Evolutionary conservation across 306 rosid species (phyloP), one percentile per base, ranked within the genome.

Genomic region (Prunus mume): DNA sequence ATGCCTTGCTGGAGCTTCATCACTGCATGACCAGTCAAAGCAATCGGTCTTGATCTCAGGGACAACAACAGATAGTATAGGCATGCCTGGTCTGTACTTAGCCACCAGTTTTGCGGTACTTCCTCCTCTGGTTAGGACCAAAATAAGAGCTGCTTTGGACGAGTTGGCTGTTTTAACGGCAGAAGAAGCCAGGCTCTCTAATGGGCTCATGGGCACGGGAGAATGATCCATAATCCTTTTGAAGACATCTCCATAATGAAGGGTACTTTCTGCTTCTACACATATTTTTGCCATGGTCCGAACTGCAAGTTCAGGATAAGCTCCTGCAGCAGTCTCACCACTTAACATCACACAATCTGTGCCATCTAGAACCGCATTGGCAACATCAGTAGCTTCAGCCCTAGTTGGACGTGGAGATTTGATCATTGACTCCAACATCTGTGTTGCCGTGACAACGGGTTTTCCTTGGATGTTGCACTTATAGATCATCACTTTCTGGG

Each of bases 401-500:
- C 94, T 84, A 32, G 94, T 90, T 65, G 94, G 94, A 68, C 94
- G 77, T 25, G 94, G 94, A 62, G 94, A 87, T 81, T 90, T 90
- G 62, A 90, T 90, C 94, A 90, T 90, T 12, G 94, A 90, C 78
- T 90, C 94, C 88, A 90, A 80, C 94, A 95, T 95, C 88, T 95
- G 99, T 56, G 99, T 95, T 14, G 99, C 99, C 3, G 97, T 95
- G 52, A 95, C 99, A 66, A 95, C 97, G 0, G 99, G 99, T 87
- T 95, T 95, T 83, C 97, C 99, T 77, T 95, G 99, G 78, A 95
- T 89, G 77, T 95, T 95, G 91, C 99, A 95, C 89, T 95, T 95
- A 68, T 95, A 95, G 76, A 95, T 90, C 99, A 95, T 95, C 83
- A 95, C 99, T 80, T 95, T 95, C 89, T 95, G 99, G 0, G 99